phyloP scores from a whole-genome alignment of 148 eudicot genomes.

The Persicaria maculosa region DNA sequence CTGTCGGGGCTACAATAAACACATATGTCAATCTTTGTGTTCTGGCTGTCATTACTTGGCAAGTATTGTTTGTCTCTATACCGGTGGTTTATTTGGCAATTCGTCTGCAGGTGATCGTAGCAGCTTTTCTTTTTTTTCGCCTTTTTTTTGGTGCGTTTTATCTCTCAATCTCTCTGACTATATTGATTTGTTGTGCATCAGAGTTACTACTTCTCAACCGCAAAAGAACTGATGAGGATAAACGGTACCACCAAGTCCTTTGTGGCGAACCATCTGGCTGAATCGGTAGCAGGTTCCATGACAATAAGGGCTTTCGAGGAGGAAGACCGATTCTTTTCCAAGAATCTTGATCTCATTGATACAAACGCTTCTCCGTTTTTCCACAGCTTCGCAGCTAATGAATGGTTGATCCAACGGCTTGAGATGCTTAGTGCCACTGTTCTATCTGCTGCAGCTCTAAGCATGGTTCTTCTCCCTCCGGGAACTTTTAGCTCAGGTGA shows the following conservation, averaged over 20 bases:
- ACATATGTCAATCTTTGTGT: constrained; percentile 57
- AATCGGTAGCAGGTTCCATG: constrained; percentile 71
- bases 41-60: constrained; percentile 78
- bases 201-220: constrained; percentile 75
- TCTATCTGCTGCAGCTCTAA: constrained; percentile 71
- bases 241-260: constrained; percentile 90
- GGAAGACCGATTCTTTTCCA: constrained; percentile 75
- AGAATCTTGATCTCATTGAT: constrained; percentile 74
- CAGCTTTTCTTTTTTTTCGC: not conserved
- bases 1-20: constrained; percentile 53
- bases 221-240: constrained; percentile 83
- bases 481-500: constrained; percentile 86
- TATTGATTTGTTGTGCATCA: constrained; percentile 15
- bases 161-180: not conserved
- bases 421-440: constrained; percentile 76
- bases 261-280: constrained; percentile 85
- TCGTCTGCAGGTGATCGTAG: constrained; percentile 55
- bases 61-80: constrained; percentile 71
- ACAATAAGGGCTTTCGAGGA: constrained; percentile 85
- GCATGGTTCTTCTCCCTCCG: constrained; percentile 86
- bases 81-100: constrained; percentile 64
- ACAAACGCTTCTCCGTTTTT: constrained; percentile 72
- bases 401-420: constrained; percentile 85
- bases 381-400: constrained; percentile 76
- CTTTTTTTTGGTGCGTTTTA: not conserved